These are phyloP conservation scores for Cystofilobasidium macerans DNA, from an alignment of 768 basidiomycete genomes.

Conservation along the genomic window DNA sequence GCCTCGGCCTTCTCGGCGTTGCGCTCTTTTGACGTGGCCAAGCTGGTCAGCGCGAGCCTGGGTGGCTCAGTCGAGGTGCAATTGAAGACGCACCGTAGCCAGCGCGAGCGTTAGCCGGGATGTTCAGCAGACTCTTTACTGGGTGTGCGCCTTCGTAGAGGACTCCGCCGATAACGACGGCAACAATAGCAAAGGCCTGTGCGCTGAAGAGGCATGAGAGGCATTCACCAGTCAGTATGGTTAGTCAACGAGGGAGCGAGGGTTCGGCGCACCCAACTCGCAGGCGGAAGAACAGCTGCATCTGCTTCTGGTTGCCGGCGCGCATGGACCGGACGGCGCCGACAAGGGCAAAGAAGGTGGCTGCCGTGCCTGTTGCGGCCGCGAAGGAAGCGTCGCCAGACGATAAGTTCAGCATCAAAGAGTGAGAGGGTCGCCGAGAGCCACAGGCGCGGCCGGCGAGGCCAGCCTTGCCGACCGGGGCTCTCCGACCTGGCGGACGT, in stretches of 20 bases:
- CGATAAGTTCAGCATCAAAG: too few relatives aligned
- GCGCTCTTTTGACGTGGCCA: background rate
- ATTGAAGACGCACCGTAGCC: background rate
- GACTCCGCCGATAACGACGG: constrained; percentile 6
- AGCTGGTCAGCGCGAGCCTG: background rate
- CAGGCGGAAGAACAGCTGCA: constrained; percentile 13
- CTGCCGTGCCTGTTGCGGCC: background rate
- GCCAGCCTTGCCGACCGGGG: too few relatives aligned
- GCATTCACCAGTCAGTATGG: background rate
- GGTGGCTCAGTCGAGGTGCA: background rate
- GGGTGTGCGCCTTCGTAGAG: constrained; percentile 8
- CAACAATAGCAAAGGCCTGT: constrained; percentile 8
- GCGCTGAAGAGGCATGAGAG: background rate
- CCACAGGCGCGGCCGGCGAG: too few relatives aligned
- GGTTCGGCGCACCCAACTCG: constrained; percentile 5
- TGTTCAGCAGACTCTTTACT: background rate
- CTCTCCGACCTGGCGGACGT: too few relatives aligned
- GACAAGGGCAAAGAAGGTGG: background rate
- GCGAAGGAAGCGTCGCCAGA: background rate
- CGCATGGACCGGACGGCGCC: constrained; percentile 12
- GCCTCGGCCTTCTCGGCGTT: background rate
- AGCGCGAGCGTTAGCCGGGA: background rate
- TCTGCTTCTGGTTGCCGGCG: constrained; percentile 14
- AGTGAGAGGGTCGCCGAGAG: too few relatives aligned
- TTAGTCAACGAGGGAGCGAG: background rate